Evolutionary conservation across 352 stramenopile species (phyloP).

Genomic region (Lagenidium sp.): DNA sequence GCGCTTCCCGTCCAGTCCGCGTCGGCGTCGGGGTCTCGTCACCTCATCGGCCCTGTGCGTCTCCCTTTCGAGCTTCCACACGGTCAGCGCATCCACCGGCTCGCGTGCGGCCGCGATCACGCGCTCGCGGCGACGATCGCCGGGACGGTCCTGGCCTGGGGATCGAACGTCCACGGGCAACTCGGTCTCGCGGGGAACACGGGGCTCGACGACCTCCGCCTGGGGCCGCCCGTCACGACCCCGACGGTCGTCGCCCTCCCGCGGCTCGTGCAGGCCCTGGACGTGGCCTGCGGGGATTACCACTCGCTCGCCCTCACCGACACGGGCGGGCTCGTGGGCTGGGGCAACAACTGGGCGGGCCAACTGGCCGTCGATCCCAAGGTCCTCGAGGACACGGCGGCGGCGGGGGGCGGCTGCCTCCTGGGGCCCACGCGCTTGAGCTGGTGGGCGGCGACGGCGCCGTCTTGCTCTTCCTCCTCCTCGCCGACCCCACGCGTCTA

Average conservation of each 20-base stretch:
- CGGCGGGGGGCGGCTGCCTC: constrained; percentile 7
- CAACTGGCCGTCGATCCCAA: constrained; percentile 56
- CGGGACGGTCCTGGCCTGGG: constrained; percentile 42
- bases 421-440: constrained; percentile 12
- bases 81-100: constrained; percentile 10
- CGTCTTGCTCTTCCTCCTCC: not conserved
- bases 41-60: no score
- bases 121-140: constrained; percentile 15
- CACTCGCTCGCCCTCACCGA: constrained; percentile 55
- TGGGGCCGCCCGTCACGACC: no score
- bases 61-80: no score
- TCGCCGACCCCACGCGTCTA: constrained; percentile 7
- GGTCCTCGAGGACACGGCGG: no score
- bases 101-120: constrained; percentile 41
- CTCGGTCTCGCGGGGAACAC: constrained; percentile 27
- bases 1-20: constrained; percentile 8
- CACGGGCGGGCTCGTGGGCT: constrained; percentile 37
- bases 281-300: constrained; percentile 50
- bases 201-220: constrained; percentile 6
- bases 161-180: constrained; percentile 57
- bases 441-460: constrained; percentile 4
- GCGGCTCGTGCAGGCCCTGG: constrained; percentile 9
- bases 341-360: constrained; percentile 60
- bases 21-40: no score
- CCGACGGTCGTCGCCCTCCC: constrained; percentile 14